Evolutionary conservation across 2,329 filamentous ascomycete genomes (phyloP), one percentile per base, ranked within the genome.

Genomic region (Penicillium sp.): DNA sequence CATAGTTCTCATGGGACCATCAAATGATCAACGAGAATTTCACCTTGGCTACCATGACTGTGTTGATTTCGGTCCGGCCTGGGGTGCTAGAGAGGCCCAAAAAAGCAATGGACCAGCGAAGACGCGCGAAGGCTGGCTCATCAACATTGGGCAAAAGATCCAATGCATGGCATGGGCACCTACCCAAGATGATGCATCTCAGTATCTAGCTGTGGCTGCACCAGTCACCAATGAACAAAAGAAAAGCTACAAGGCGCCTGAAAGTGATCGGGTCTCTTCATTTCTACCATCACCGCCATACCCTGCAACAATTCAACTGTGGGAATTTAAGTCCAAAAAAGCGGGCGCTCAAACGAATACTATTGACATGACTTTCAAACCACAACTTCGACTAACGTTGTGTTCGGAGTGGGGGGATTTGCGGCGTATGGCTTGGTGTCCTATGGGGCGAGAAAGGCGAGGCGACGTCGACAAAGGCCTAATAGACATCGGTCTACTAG

Each of bases 401-500:
- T 85, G 83, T 62, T 80, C 81, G 2, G 76, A 84, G 23, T 86
- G 83, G 79, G 85, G 85, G 3, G 78, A 83, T 55, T 70, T 85
- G 19, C 82, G 78, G 60, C 73, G 78, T 9, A 72, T 88, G 27
- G 76, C 79, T 58, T 88, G 85, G 84, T 85, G 83, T 68, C 83
- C 82, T 11, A 72, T 82, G 47, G 66, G 69, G 33, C 72, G 73
- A 47, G 67, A 61, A 42, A 51, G 59, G n/a, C 62, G 71, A 23
- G 61, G 71, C 1, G 63, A 72, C 13, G 68, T 76, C 47, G 57
- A 70, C 45, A 65, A 69, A 25, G 63, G 58, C 14, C 65, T 61
- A 31, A 63, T 67, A 58, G 65, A 66, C 29, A 69, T 86, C 35
- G 84, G 84, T 0, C 70, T 87, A 7, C 74, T 88, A 25, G 85